phyloP scores from a whole-genome alignment of 352 stramenopile genomes.

The Pythium rhizo-oryzae region DNA sequence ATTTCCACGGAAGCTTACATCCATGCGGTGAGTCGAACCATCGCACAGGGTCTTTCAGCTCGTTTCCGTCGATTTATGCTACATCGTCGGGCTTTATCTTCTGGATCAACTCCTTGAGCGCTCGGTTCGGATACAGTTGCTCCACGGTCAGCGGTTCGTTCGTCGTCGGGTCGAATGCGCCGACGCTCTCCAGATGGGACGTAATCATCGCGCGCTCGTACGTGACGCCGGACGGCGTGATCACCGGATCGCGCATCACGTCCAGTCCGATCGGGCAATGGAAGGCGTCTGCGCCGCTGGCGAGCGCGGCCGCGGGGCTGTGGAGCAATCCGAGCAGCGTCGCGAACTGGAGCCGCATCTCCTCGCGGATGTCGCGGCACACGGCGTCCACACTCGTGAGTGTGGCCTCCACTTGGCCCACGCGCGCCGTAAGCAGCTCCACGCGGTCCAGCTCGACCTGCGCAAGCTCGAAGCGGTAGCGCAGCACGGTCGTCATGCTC shows the following conservation, averaged over 20 bases:
- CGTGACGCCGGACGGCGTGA: constrained; percentile 59
- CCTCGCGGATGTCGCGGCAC: background rate
- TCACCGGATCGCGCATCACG: constrained; percentile 67
- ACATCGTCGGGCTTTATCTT: background rate
- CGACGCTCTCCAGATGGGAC: constrained; percentile 57
- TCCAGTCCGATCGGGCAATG: constrained; percentile 59
- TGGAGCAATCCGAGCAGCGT: background rate
- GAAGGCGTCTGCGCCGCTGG: background rate
- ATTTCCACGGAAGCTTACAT: too few relatives aligned
- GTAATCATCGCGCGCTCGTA: constrained; percentile 75
- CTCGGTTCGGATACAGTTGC: constrained; percentile 52
- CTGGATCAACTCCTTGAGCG: background rate
- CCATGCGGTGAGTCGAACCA: too few relatives aligned
- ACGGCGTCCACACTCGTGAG: background rate
- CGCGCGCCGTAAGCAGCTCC: background rate
- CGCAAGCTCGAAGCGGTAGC: constrained; percentile 1
- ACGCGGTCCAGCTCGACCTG: background rate
- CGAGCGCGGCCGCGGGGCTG: background rate
- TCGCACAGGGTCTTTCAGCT: too few relatives aligned
- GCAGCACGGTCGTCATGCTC: background rate
- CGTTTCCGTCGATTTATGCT: background rate
- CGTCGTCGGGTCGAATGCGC: constrained; percentile 67
- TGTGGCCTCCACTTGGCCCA: background rate
- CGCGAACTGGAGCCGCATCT: background rate
- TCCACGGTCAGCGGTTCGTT: constrained; percentile 47